Conservation (phyloP, 192 early-diverging fungal genomes). For the Coemansia sp. region DNA sequence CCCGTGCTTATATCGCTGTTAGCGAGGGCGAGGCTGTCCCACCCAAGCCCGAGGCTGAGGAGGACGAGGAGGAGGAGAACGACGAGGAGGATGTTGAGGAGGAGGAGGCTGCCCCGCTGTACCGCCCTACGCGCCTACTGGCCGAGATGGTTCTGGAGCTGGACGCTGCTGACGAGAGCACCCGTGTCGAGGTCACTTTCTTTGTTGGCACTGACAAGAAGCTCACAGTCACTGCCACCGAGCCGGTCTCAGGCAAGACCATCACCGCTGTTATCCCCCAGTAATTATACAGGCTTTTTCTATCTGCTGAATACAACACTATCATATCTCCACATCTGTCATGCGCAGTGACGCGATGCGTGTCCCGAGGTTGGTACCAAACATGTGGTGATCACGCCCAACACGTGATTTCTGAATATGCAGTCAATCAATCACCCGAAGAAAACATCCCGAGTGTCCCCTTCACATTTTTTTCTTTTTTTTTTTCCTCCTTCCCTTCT, state of each 20-base stretch:
- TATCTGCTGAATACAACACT: background rate
- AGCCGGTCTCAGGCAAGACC: slow-evolving; percentile 51
- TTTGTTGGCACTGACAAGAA: slow-evolving; percentile 42
- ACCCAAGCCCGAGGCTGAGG: slow-evolving; percentile 55
- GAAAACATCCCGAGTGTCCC: background rate
- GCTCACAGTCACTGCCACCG: slow-evolving; percentile 52
- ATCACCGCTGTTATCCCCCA: slow-evolving; percentile 47
- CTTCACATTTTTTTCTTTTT: background rate
- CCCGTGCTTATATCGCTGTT: slow-evolving; percentile 77
- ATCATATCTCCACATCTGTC: background rate
- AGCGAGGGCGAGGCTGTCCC: slow-evolving; percentile 76
- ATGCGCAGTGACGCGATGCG: background rate
- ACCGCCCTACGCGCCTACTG: slow-evolving; percentile 49
- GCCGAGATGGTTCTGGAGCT: slow-evolving; percentile 54
- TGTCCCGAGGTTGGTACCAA: background rate
- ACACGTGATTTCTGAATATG: slow-evolving; percentile 4
- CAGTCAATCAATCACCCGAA: background rate
- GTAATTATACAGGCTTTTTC: background rate
- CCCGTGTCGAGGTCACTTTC: slow-evolving; percentile 48
- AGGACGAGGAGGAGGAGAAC: slow-evolving; percentile 61
- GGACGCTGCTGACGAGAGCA: slow-evolving; percentile 33
- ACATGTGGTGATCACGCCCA: background rate
- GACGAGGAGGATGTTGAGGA: slow-evolving; percentile 41
- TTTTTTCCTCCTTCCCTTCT: background rate
- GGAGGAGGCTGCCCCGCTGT: slow-evolving; percentile 21